phyloP scores from a whole-genome alignment of 1,139 yeast species.

The Yamadazyma dendronema region DNA sequence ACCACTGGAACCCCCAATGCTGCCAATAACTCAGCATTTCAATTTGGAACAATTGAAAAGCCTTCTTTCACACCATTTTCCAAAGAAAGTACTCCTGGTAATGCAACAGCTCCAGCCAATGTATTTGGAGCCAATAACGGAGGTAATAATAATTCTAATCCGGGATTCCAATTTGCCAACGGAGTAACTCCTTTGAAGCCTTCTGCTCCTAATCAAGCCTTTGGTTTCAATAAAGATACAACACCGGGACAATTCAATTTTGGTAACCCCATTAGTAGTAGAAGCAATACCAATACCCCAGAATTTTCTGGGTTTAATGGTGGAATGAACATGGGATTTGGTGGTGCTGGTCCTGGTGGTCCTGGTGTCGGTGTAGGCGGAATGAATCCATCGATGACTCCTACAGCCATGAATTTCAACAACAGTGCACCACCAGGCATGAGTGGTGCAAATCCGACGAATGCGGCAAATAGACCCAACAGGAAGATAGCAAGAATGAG shows the following conservation, averaged over 20 bases:
- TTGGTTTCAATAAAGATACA: slow-evolving; percentile 5
- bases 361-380: not conserved
- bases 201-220: not conserved
- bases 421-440: not conserved
- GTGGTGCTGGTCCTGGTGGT: not conserved
- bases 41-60: slow-evolving; percentile 9
- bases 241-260: slow-evolving; percentile 8
- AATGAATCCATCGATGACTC: not conserved
- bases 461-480: slow-evolving; percentile 17
- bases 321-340: not conserved
- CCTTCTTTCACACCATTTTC: slow-evolving; percentile 3
- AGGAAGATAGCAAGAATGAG: slow-evolving; percentile 31
- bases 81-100: not conserved
- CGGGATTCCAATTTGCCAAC: slow-evolving; percentile 12
- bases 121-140: slow-evolving; percentile 3
- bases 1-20: too few relatives aligned
- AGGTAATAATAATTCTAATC: slow-evolving; percentile 1
- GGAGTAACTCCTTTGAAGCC: slow-evolving; percentile 16
- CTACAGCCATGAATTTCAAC: slow-evolving; percentile 1
- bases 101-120: not conserved
- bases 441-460: slow-evolving; percentile 15
- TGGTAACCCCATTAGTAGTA: slow-evolving; percentile 5
- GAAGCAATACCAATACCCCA: slow-evolving; percentile 17
- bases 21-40: slow-evolving; percentile 6
- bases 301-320: slow-evolving; percentile 8